Base-by-base conservation (phyloP, 805 yeast genomes). In the Saccharomycopsis amapae region DNA sequence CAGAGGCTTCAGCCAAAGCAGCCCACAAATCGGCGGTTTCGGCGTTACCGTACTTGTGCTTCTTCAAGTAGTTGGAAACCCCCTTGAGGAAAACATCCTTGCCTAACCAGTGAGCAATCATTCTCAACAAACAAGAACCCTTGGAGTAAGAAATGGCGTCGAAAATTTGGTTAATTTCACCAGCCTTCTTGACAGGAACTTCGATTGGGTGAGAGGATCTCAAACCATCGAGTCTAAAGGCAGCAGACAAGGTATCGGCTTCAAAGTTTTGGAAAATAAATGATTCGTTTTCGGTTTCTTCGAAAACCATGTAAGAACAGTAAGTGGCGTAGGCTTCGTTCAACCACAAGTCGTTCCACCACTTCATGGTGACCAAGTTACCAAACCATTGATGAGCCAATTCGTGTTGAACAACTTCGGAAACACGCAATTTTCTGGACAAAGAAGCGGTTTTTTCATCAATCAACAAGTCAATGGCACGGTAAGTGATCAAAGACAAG, bases 351-450 rank as follows among this genome's bases (percentile, higher is more conserved):
- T 86, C 90, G 63, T 83, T 86, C 95, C 95, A 85, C 81, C 86
- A 85, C 59, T 84, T 89, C 94, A 85, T 85, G 45, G 95, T 85
- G 50, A 85, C 94, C 64, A 85, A 71, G 64, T 85, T 81, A 60
- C 95, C 95, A 58, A 85, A 85, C 95, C 95, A 85, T 68, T 85
- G 95, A 64, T 85, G 95, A 41, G 94, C 93, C 67, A 85, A 73
- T 66, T 85, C 95, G 67, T 85, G 95, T 67, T 81, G 85, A 38
- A 85, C 88, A 40, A 85, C 93, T 59, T 85, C 90, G 31, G 88
- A 83, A 33, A 85, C 93, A 62, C 89, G 73, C 61, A 78, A 79
- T 61, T 78, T 76, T 54, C 82, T 74, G 49, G 68, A 69, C 52
- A 77, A 67, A 51, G 79, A 77, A 41, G 93, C 78, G 56, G 75